Evolutionary conservation across 2,329 filamentous ascomycete genomes (phyloP), one percentile per base, ranked within the genome.

Genomic region (Fusarium mangiferae): DNA sequence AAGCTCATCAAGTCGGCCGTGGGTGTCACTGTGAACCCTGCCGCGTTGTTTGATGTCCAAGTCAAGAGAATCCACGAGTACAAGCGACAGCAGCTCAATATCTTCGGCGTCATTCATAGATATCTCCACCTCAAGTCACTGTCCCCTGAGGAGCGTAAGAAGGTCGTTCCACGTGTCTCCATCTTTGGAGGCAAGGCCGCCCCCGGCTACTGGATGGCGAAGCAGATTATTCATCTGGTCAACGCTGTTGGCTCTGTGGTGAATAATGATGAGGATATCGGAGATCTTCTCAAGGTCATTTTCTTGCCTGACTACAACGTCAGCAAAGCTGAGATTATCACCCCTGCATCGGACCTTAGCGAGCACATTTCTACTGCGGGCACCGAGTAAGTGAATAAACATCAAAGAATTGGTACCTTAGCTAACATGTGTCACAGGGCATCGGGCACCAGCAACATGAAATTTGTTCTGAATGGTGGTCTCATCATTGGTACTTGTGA

Each of bases 31-130:
- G 94, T 99, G 81, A 96, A 98, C 82, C 96, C 96, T 1, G 86
- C 92, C 15, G 90, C 96, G 1, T 88, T 99, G 24, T 99, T 99
- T 78, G 96, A 99, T 81, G 93, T 99, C 17, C 96, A 99, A 81
- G 96, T 99, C 78, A 99, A 99, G 89, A 93, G 96, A 80, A 99
- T 99, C 76, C 96, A 99, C 83, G 96, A 99, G 84, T 99, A 99
- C 86, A 99, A 99, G 89, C 93, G 95, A 68, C 96, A 99, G 84
- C 96, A 99, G 84, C 91, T 99, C 82, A 99, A 99, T 86, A 98
- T 99, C 78, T 98, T 98, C 80, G 96, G 96, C 66, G 94, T 98
- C 70, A 98, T 99, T 76, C 94, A 98, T 83, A 92, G 96, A 58
- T 99, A 98, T 82, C 88, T 99, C 44, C 89, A 90, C 20, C 92